These are phyloP conservation scores for Skeletonema tropicum DNA, from an alignment of 108 stramenopile genomes.

Conservation along the genomic window DNA sequence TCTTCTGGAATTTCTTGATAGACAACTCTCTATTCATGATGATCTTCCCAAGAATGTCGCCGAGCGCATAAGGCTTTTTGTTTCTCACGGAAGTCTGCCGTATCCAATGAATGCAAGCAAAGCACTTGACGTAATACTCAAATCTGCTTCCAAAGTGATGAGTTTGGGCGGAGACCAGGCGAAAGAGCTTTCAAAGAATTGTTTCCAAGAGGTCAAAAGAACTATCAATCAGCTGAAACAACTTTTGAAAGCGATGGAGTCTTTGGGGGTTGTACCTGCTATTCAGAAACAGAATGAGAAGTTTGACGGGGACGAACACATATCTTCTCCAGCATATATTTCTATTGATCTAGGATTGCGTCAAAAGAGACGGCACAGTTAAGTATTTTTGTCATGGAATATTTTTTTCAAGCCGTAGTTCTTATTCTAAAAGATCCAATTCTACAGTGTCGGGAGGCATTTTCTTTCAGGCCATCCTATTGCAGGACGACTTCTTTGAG, in stretches of 20 bases:
- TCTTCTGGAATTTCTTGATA: slow-evolving; percentile 40
- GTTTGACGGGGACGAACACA: not conserved
- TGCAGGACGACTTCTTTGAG: slow-evolving; percentile 65
- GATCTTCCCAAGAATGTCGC: slow-evolving; percentile 53
- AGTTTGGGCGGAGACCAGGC: slow-evolving; percentile 19
- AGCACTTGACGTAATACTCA: slow-evolving; percentile 56
- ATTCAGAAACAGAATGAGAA: slow-evolving; percentile 7
- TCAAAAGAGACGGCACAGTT: slow-evolving; percentile 64
- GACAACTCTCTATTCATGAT: slow-evolving; percentile 40
- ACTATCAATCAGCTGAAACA: slow-evolving; percentile 51
- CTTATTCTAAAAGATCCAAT: not conserved
- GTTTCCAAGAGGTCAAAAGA: slow-evolving; percentile 61
- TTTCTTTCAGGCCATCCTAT: slow-evolving; percentile 69
- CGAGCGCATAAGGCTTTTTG: slow-evolving; percentile 50
- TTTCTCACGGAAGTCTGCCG: slow-evolving; percentile 56
- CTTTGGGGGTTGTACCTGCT: slow-evolving; percentile 50
- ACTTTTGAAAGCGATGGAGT: slow-evolving; percentile 52
- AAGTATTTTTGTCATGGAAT: not conserved
- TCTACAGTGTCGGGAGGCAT: slow-evolving; percentile 49
- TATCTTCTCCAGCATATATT: slow-evolving; percentile 62
- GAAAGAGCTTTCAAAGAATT: slow-evolving; percentile 31
- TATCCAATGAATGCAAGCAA: slow-evolving; percentile 58
- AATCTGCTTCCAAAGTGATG: slow-evolving; percentile 27
- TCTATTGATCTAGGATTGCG: slow-evolving; percentile 78
- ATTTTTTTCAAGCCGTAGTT: not conserved